Evolutionary conservation across 192 early-diverging fungal genomes (phyloP).

Genomic region (Kappamyces sp.): DNA sequence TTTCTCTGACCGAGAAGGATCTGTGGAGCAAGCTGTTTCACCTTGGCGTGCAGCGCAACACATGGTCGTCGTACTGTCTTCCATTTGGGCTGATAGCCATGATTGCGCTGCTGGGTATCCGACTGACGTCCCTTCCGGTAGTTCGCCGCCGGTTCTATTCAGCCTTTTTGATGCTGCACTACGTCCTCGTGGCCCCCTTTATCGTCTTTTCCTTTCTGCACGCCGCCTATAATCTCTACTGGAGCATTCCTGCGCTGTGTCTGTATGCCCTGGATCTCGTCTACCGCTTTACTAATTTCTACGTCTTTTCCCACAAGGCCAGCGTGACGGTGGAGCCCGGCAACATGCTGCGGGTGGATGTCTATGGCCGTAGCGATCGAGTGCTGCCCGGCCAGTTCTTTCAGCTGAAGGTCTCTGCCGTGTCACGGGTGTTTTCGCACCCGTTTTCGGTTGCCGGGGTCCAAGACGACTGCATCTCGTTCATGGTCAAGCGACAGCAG

Average conservation of each 20-base stretch:
- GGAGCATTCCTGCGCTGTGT: background rate
- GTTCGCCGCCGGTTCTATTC: background rate
- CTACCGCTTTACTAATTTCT: background rate
- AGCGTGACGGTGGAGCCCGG: background rate
- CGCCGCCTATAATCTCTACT: constrained; percentile 1
- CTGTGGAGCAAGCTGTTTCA: background rate
- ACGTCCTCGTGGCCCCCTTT: background rate
- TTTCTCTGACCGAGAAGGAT: background rate
- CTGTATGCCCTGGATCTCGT: background rate
- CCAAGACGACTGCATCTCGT: background rate
- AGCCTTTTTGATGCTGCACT: background rate
- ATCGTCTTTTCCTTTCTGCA: background rate
- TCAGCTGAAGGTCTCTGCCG: background rate
- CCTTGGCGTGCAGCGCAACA: background rate
- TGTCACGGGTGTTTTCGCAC: background rate
- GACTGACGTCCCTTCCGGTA: background rate
- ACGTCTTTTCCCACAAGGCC: background rate
- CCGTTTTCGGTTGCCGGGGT: constrained; percentile 3
- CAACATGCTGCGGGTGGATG: background rate
- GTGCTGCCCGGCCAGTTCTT: constrained; percentile 6
- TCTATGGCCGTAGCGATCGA: background rate
- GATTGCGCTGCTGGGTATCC: background rate
- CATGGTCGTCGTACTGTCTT: background rate
- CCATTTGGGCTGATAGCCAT: background rate
- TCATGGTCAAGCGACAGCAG: background rate